These are phyloP conservation scores for Fonsecaea pedrosoi DNA, from an alignment of 2,329 filamentous ascomycete species.

Conservation along the genomic window DNA sequence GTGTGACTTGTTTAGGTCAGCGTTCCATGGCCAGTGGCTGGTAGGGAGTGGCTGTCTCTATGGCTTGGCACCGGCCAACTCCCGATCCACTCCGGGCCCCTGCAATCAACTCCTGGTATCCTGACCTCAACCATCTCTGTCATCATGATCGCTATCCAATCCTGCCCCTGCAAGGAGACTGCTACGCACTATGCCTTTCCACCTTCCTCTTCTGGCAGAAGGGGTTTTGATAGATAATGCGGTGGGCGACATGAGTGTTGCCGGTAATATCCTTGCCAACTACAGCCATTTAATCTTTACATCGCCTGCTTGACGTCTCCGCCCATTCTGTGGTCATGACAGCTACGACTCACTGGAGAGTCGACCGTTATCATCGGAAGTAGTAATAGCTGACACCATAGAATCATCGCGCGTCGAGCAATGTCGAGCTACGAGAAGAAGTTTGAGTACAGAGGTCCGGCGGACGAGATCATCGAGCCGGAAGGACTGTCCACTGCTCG, in stretches of 20 bases:
- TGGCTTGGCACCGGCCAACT: slow-evolving; percentile 9
- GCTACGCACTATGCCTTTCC: background rate
- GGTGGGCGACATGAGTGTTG: background rate
- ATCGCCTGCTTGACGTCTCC: background rate
- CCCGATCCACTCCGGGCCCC: background rate
- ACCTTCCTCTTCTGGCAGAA: slow-evolving; percentile 22
- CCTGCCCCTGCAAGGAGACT: background rate
- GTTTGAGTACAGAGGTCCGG: slow-evolving; percentile 20
- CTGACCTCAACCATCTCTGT: background rate
- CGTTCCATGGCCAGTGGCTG: background rate
- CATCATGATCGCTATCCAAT: background rate
- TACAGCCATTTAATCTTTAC: background rate
- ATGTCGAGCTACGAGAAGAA: slow-evolving; percentile 27
- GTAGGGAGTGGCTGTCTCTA: background rate
- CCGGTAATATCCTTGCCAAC: background rate
- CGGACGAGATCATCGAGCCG: slow-evolving; percentile 20
- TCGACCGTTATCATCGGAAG: background rate
- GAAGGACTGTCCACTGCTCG: slow-evolving; percentile 18
- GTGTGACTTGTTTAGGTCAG: background rate
- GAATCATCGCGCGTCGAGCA: background rate
- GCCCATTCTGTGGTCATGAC: background rate
- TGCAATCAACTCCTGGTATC: background rate
- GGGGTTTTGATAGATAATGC: slow-evolving; percentile 9
- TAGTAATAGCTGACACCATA: background rate
- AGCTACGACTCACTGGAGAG: background rate